phyloP scores from a whole-genome alignment of 176 grass and related monocot genomes.

The Chloris gayana region DNA sequence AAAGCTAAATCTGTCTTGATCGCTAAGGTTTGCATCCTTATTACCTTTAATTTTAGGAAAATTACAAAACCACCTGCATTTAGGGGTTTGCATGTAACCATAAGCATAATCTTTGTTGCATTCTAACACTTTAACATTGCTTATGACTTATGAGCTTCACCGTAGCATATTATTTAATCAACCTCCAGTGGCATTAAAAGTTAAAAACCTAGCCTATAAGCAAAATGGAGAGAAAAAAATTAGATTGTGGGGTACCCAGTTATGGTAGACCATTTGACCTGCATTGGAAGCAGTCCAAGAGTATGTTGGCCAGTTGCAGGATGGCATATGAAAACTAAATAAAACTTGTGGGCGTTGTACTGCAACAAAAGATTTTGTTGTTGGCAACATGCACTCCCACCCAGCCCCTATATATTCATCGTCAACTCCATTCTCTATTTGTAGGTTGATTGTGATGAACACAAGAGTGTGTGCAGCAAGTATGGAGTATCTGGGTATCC shows the following conservation, averaged over 20 bases:
- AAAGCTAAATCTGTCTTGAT: conserved; percentile 87
- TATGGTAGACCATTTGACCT: neutral
- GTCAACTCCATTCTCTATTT: neutral
- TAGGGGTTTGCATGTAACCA: neutral
- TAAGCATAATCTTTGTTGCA: neutral
- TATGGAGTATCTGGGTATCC: conserved; percentile 96
- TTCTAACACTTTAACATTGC: neutral
- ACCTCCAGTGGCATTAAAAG: no score
- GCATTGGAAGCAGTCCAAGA: neutral
- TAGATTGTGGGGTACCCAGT: neutral
- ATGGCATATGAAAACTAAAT: neutral
- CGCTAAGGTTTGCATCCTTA: conserved; percentile 50
- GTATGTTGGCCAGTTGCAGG: neutral
- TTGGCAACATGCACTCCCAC: no score
- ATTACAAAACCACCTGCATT: neutral
- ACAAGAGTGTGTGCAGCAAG: conserved; percentile 95
- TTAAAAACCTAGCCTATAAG: no score
- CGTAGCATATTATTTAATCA: neutral
- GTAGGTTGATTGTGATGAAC: conserved; percentile 93
- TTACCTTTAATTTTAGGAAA: neutral
- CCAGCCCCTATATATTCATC: no score
- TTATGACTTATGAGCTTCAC: neutral
- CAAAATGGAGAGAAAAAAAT: neutral
- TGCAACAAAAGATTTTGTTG: neutral
- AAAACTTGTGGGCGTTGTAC: neutral